Conservation (phyloP, 768 basidiomycete species). For the Plicaturopsis crispa region DNA sequence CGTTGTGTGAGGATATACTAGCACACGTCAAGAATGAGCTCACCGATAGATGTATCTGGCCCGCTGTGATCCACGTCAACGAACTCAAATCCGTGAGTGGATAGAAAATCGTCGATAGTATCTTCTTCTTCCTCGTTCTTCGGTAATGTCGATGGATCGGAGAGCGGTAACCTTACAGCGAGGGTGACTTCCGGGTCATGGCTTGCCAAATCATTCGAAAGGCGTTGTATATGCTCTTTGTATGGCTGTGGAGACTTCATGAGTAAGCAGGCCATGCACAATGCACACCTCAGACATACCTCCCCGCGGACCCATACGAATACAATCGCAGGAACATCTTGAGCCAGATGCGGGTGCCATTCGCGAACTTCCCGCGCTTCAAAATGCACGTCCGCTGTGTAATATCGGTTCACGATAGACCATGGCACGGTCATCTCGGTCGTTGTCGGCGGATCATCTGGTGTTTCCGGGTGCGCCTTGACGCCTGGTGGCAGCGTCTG, state of each 20-base stretch:
- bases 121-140: conserved; percentile 30
- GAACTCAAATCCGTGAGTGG: conserved; percentile 71
- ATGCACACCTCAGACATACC: conserved; percentile 31
- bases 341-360: conserved; percentile 31
- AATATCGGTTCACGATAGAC: conserved; percentile 78
- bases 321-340: conserved; percentile 59
- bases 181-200: conserved; percentile 67
- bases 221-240: conserved; percentile 42
- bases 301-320: conserved; percentile 66
- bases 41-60: conserved; percentile 12
- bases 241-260: conserved; percentile 37
- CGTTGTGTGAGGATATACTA: too few relatives aligned
- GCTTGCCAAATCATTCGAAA: conserved; percentile 39
- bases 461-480: conserved; percentile 1
- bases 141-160: conserved; percentile 7
- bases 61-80: too few relatives aligned
- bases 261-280: conserved; percentile 4
- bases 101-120: conserved; percentile 58
- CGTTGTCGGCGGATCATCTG: conserved; percentile 5
- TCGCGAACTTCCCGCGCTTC: conserved; percentile 38
- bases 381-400: conserved; percentile 71
- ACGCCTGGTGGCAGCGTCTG: conserved; percentile 3
- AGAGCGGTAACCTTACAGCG: conserved; percentile 48
- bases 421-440: conserved; percentile 43
- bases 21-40: too few relatives aligned